A percentile compares a stretch with the other conserved stretches of the same genome.
Conservation (phyloP, 345 rosid genomes). For the Leavenworthia alabamica region DNA sequence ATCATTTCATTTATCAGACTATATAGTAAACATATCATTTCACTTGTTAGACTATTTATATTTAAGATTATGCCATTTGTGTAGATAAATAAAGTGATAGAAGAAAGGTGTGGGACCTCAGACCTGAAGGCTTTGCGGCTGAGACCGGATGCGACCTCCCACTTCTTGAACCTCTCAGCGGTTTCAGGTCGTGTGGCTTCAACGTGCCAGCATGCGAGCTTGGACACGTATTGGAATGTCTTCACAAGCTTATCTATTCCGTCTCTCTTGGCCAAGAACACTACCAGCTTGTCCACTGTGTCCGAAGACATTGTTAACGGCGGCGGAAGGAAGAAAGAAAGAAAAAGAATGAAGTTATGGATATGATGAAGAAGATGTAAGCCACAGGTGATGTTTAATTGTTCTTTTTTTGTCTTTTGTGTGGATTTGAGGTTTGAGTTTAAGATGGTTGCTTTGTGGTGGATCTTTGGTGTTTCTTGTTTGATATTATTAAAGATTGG, state of each 20-base stretch:
- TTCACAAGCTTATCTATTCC: conserved; percentile 98
- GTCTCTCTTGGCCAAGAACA: conserved; percentile 87
- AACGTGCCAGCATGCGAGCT: conserved; percentile 73
- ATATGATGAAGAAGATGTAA: conserved; percentile 14
- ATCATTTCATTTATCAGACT: background rate
- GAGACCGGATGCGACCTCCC: conserved; percentile 95
- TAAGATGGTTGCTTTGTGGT: conserved; percentile 29
- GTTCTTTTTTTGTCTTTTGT: conserved; percentile 3
- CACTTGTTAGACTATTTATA: background rate
- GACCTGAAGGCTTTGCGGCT: conserved; percentile 80
- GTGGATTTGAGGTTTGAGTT: conserved; percentile 17
- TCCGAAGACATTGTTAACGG: conserved; percentile 44
- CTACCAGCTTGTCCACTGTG: conserved; percentile 79
- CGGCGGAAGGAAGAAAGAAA: background rate
- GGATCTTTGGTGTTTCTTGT: conserved; percentile 5
- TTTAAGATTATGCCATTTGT: conserved; percentile 10
- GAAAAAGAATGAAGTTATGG: background rate
- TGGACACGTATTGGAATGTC: conserved; percentile 93
- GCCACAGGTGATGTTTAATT: conserved; percentile 13
- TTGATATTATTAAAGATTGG: background rate
- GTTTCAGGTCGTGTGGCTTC: conserved; percentile 48
- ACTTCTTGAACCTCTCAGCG: conserved; percentile 64
- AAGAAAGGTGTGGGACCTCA: conserved; percentile 28
- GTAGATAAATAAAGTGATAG: conserved; percentile 11
- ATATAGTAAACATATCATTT: background rate